phyloP scores from a whole-genome alignment of 1,284 basidiomycete species.

The Puccinia polysora region DNA sequence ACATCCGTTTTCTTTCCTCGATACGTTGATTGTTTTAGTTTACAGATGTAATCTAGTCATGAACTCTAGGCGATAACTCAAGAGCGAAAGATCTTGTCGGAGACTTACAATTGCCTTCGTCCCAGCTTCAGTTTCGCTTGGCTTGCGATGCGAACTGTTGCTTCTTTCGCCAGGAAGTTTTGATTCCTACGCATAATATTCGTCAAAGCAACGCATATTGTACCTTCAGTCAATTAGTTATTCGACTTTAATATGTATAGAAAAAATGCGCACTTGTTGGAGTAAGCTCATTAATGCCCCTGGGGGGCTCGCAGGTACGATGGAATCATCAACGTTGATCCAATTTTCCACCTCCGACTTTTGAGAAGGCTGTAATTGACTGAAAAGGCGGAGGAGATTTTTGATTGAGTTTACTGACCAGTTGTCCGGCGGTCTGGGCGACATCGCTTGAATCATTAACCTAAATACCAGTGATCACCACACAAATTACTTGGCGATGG shows the following conservation, averaged over 20 bases:
- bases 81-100: too few relatives aligned
- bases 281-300: constrained; percentile 1
- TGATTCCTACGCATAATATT: too few relatives aligned
- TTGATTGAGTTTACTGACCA: constrained; percentile 13
- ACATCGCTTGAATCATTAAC: not conserved
- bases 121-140: too few relatives aligned
- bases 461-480: not conserved
- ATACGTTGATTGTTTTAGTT: too few relatives aligned
- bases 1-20: too few relatives aligned
- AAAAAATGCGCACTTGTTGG: not conserved
- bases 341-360: constrained; percentile 14
- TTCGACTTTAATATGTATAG: not conserved
- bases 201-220: not conserved
- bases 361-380: constrained; percentile 21
- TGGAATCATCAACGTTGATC: not conserved
- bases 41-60: too few relatives aligned
- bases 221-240: not conserved
- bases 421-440: not conserved
- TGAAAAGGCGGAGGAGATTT: constrained; percentile 11
- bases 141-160: too few relatives aligned
- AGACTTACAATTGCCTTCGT: too few relatives aligned
- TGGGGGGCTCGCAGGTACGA: constrained; percentile 6
- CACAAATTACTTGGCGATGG: not conserved
- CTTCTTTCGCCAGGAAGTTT: too few relatives aligned
- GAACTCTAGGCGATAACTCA: too few relatives aligned